phyloP scores from a whole-genome alignment of 1,284 basidiomycete species.

The Rugiboletus extremiorientalis region DNA sequence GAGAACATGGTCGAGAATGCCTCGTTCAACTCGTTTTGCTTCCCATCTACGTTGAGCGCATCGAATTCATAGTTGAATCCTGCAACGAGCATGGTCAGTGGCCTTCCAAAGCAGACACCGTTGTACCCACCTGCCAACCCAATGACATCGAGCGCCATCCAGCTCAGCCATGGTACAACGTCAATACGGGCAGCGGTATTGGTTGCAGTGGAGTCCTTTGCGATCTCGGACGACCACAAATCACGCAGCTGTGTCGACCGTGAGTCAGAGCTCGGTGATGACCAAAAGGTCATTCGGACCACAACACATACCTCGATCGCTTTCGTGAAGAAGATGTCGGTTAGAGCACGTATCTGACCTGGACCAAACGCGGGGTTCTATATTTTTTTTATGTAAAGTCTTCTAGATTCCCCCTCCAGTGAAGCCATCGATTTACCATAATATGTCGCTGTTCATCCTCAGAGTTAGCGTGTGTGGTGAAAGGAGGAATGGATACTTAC shows the following conservation, averaged over 20 bases:
- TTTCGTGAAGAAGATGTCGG: constrained; percentile 54
- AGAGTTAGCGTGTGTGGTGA: not conserved
- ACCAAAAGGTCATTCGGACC: not conserved
- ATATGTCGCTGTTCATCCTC: constrained; percentile 13
- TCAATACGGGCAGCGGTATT: constrained; percentile 38
- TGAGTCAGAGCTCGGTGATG: not conserved
- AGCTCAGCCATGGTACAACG: constrained; percentile 53
- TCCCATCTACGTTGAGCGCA: constrained; percentile 39
- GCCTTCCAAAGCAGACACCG: not conserved
- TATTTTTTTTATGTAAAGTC: not conserved
- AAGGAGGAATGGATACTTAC: constrained; percentile 4
- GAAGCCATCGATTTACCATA: constrained; percentile 14
- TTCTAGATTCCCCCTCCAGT: not conserved
- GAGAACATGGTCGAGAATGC: constrained; percentile 48
- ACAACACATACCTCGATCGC: constrained; percentile 40
- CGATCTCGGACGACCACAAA: constrained; percentile 39
- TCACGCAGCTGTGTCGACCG: constrained; percentile 43
- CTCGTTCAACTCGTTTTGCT: constrained; percentile 48
- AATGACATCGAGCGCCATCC: constrained; percentile 66
- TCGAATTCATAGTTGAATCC: constrained; percentile 72
- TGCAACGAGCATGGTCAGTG: constrained; percentile 14
- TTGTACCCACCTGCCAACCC: constrained; percentile 54
- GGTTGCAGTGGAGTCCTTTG: constrained; percentile 19
- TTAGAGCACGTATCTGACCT: constrained; percentile 53
- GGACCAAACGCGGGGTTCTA: constrained; percentile 62